Base-by-base conservation (phyloP, 805 yeast genomes). In the Peterozyma toletana region DNA sequence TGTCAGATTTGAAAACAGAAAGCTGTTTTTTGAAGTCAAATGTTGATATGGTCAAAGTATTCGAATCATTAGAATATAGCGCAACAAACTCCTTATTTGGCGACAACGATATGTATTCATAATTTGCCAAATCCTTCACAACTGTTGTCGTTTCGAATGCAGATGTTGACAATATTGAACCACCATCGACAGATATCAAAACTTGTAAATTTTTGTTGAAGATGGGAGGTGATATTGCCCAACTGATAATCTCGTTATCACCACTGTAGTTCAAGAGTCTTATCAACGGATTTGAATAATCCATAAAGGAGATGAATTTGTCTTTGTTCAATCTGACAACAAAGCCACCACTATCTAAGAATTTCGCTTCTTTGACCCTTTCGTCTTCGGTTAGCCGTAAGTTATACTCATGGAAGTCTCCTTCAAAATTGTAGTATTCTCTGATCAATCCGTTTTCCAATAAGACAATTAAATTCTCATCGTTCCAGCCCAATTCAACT, bases 341-440 rank as follows among this genome's bases (percentile, higher is more conserved):
- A 21, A 21, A 21, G 43, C 83, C 62, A 17, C 73, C 79, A 9
- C 58, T 43, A 3, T 57, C 59, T 62, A 65, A 66, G 40, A 75
- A 68, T 41, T 60, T 56, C 11, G 62, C 64, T 2, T 69, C 68
- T 3, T 48, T 42, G 7, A 73, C 58, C 0, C 48, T 50, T 7
- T 53, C 46, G 34, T 63, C 69, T 0, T 66, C 60, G 5, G 58
- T 61, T 15, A 54, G 49, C 2, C 66, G 66, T 4, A 75, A 48
- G 14, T 60, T 57, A 51, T 68, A 71, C 52, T 81, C 87, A 39
- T 69, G 68, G 56, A 85, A 86, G 38, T 76, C 80, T 3, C 86
- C 85, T 16, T 76, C 75, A 49, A 83, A 78, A 53, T 85, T 89
- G 36, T 68, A 60, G 59, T 84, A 86, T 27, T 70, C 63, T 27